Evolutionary conservation across 2,329 filamentous ascomycete genomes (phyloP).

Genomic region (Penicillium sp.): DNA sequence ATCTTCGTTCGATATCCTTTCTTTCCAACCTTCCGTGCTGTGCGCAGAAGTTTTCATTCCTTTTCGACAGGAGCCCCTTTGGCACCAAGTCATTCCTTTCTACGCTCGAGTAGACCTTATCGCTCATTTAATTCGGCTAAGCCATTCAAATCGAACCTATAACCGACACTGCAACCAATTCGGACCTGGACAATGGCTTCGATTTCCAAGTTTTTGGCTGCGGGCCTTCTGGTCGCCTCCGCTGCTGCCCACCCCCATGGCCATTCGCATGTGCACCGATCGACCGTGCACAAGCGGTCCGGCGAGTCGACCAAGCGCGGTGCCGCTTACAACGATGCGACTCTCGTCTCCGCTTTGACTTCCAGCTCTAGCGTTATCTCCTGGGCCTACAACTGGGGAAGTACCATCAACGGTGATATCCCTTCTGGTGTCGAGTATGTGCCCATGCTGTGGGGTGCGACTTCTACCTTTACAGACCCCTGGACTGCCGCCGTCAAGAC

Average conservation of each 20-base stretch:
- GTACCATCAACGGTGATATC: slow-evolving; percentile 28
- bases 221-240: slow-evolving; percentile 32
- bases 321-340: slow-evolving; percentile 42
- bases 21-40: neutral
- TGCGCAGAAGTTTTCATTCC: slow-evolving; percentile 1
- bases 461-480: slow-evolving; percentile 33
- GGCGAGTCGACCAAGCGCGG: slow-evolving; percentile 27
- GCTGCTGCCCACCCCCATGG: slow-evolving; percentile 25
- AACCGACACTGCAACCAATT: slow-evolving; percentile 9
- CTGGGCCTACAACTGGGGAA: slow-evolving; percentile 51
- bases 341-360: slow-evolving; percentile 33
- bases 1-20: neutral
- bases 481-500: slow-evolving; percentile 38
- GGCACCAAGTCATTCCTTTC: neutral
- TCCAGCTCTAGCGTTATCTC: slow-evolving; percentile 27
- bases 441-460: slow-evolving; percentile 48
- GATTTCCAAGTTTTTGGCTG: slow-evolving; percentile 32
- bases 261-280: slow-evolving; percentile 18
- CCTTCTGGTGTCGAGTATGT: slow-evolving; percentile 42
- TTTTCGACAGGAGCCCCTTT: neutral
- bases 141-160: neutral
- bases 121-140: neutral
- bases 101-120: neutral
- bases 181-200: slow-evolving; percentile 32
- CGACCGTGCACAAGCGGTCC: slow-evolving; percentile 16